These are phyloP conservation scores for Flueggea neowawraea DNA, from an alignment of 441 rosid species.

Conservation along the genomic window DNA sequence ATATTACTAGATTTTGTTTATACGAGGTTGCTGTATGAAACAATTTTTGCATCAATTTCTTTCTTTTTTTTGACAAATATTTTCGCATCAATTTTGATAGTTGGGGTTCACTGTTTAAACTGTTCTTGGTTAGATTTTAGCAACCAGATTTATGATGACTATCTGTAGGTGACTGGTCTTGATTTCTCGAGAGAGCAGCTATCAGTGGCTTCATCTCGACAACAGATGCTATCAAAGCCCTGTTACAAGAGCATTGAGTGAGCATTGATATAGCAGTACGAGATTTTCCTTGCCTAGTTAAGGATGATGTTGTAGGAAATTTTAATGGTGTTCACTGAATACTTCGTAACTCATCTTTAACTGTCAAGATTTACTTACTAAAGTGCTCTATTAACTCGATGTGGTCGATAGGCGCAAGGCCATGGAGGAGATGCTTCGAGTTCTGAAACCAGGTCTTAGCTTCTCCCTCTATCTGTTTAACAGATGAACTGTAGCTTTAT, in stretches of 20 bases:
- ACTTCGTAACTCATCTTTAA: background rate
- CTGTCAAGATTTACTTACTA: background rate
- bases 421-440: conserved; percentile 65
- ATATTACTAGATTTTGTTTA: no score
- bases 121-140: background rate
- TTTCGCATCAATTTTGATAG: no score
- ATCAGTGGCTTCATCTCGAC: conserved; percentile 61
- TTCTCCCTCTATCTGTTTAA: background rate
- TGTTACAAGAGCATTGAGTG: conserved; percentile 84
- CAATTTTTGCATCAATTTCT: no score
- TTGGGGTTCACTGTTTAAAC: background rate
- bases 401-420: conserved; percentile 62
- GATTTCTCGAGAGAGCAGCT: conserved; percentile 83
- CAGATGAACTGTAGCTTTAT: conserved; percentile 2
- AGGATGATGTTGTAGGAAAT: background rate
- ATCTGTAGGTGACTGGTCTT: conserved; percentile 62
- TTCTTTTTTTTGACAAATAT: no score
- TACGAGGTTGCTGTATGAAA: background rate
- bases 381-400: background rate
- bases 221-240: conserved; percentile 37
- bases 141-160: conserved; percentile 1
- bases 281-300: background rate
- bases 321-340: background rate
- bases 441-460: conserved; percentile 63
- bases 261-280: conserved; percentile 53